phyloP scores from a whole-genome alignment of 306 rosid species.

The Quercus suber region DNA sequence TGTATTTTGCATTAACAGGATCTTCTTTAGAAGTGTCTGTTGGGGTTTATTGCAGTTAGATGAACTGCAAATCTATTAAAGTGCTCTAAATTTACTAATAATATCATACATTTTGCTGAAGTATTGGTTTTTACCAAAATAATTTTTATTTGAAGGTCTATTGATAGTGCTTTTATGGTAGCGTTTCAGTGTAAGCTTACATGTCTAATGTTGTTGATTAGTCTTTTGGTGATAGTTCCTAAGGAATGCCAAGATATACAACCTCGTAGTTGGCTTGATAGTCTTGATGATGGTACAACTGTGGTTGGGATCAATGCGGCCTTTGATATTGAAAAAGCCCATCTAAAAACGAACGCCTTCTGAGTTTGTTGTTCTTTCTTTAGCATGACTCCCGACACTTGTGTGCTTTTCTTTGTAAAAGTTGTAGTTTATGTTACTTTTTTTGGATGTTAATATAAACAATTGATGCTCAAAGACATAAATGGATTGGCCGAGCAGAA shows the following conservation, averaged over 20 bases:
- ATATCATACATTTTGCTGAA: background rate
- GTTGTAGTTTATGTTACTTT: too few relatives aligned
- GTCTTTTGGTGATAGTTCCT: constrained; percentile 67
- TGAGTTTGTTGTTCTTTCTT: constrained; percentile 30
- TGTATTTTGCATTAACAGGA: background rate
- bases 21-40: background rate
- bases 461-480: too few relatives aligned
- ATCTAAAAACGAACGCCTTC: constrained; percentile 64
- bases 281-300: constrained; percentile 24
- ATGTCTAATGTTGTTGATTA: background rate
- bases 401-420: background rate
- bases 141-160: background rate
- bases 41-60: background rate
- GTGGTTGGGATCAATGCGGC: constrained; percentile 25
- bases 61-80: background rate
- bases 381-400: background rate
- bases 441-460: too few relatives aligned
- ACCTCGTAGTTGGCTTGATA: constrained; percentile 65
- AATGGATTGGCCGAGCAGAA: too few relatives aligned
- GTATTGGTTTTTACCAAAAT: too few relatives aligned
- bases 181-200: background rate
- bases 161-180: background rate
- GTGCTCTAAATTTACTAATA: background rate
- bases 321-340: constrained; percentile 59
- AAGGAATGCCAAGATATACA: constrained; percentile 94